These are phyloP conservation scores for Boletus sp. DNA, from an alignment of 768 basidiomycete genomes.

Conservation along the genomic window DNA sequence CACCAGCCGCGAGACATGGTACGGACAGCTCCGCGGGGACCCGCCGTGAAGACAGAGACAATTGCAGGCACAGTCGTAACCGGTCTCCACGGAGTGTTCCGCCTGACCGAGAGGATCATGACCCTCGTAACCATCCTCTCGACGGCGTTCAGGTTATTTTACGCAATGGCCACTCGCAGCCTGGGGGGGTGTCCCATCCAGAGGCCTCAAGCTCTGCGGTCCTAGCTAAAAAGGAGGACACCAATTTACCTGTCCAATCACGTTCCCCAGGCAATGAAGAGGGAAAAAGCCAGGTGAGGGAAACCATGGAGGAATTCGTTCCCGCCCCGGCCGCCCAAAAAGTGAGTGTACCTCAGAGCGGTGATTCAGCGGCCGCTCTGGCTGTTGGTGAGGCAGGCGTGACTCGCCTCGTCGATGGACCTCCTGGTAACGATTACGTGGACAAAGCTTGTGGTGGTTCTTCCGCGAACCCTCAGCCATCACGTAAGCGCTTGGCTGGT, in stretches of 20 bases:
- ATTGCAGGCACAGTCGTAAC: not conserved
- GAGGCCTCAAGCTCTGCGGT: not conserved
- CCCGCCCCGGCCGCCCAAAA: not conserved
- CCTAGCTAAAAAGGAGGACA: not conserved
- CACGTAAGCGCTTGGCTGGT: conserved; percentile 20
- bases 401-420: not conserved
- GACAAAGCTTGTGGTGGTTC: conserved; percentile 8
- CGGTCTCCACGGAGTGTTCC: conserved; percentile 1
- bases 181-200: not conserved
- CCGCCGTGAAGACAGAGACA: not conserved
- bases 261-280: conserved; percentile 2
- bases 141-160: not conserved
- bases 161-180: not conserved
- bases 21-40: conserved; percentile 8
- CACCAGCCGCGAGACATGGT: not conserved
- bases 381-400: not conserved
- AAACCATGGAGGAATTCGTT: not conserved
- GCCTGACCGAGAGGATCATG: not conserved
- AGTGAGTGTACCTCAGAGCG: not conserved
- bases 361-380: not conserved
- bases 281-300: conserved; percentile 5
- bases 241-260: not conserved
- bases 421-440: conserved; percentile 5
- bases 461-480: conserved; percentile 12
- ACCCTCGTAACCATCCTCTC: not conserved